phyloP scores from a whole-genome alignment of 2,329 filamentous ascomycete genomes.

The Lachnellula arida region DNA sequence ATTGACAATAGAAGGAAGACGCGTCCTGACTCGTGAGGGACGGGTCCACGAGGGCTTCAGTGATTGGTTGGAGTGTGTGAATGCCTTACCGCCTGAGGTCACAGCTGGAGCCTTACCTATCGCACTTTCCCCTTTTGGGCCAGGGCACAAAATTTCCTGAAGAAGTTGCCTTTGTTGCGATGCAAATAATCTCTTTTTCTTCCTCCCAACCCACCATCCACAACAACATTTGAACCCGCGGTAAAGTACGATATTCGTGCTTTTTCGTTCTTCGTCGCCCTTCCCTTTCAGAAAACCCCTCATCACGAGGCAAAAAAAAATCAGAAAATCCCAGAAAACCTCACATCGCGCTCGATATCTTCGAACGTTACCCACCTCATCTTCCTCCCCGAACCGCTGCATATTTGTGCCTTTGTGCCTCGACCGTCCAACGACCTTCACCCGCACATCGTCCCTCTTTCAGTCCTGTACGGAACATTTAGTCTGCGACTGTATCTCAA shows the following conservation, averaged over 20 bases:
- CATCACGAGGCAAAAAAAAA: constrained; percentile 34
- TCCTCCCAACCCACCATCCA: constrained; percentile 11
- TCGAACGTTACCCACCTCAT: constrained; percentile 21
- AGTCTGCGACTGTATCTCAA: not conserved
- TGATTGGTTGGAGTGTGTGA: not conserved
- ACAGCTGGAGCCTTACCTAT: not conserved
- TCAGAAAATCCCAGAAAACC: constrained; percentile 34
- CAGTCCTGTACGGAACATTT: constrained; percentile 20
- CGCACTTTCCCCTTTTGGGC: constrained; percentile 1
- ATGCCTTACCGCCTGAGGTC: not conserved
- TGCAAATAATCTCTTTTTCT: not conserved
- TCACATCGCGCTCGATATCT: constrained; percentile 22
- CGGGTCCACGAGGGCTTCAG: too few species aligned
- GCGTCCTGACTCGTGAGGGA: too few species aligned
- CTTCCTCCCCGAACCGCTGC: constrained; percentile 5
- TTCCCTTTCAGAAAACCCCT: constrained; percentile 31
- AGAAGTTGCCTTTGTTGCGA: not conserved
- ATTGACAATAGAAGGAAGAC: too few species aligned
- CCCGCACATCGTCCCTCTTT: constrained; percentile 18
- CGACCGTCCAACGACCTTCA: constrained; percentile 20
- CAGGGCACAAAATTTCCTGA: constrained; percentile 6
- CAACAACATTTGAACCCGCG: constrained; percentile 24
- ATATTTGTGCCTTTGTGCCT: constrained; percentile 15
- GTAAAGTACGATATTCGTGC: constrained; percentile 32
- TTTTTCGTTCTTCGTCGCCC: constrained; percentile 34